Evolutionary conservation across 371 early-diverging fungal genomes (phyloP), one percentile per base, ranked within the genome.

Genomic region (Mortierella sp.): DNA sequence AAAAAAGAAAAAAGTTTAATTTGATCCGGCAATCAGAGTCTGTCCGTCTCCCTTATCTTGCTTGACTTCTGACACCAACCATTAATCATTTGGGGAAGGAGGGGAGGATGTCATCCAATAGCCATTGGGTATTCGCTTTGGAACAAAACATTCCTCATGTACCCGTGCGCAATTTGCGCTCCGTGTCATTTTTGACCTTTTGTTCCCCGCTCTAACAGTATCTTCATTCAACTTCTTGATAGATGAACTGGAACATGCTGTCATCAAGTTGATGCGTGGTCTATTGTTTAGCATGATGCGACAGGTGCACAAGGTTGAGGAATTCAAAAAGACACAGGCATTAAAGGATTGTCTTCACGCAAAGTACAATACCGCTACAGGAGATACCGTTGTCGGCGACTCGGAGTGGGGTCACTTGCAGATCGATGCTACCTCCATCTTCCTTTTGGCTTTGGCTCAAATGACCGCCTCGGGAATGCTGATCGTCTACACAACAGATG

Each of bases 311-410:
- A 97, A 97, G 77, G 94, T 95, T 0, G 96, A 95, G 75, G 83
- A 86, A 61, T 95, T 95, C 85, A 95, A 95, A 84, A 88, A 93
- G 76, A 92, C 94, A 1, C 96, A 95, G 83, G 70, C 86, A 9
- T 68, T 90, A 8, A 78, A 86, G 47, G 90, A 97, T 79, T 84
- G 94, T 28, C 88, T 97, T 54, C 97, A 97, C 72, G 97, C 97
- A 52, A 97, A 97, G 84, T 96, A 95, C 84, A 92, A 93, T 64
- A 97, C 97, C 2, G 84, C 87, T 12, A 95, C 94, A 1, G 96
- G 96, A 26, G 95, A 90, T 67, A 94, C 95, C 8, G 97, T 97
- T 26, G 96, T 97, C 3, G 95, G 93, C 12, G 97, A 97, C 78
- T 75, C 83, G 11, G 95, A 93, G 62, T 96, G 96, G 96, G 96